A percentile compares a stretch with the other conserved stretches of the same genome.
These are phyloP conservation scores for Posidonia oceanica DNA, from an alignment of 116 monocot genomes.

Conservation along the genomic window DNA sequence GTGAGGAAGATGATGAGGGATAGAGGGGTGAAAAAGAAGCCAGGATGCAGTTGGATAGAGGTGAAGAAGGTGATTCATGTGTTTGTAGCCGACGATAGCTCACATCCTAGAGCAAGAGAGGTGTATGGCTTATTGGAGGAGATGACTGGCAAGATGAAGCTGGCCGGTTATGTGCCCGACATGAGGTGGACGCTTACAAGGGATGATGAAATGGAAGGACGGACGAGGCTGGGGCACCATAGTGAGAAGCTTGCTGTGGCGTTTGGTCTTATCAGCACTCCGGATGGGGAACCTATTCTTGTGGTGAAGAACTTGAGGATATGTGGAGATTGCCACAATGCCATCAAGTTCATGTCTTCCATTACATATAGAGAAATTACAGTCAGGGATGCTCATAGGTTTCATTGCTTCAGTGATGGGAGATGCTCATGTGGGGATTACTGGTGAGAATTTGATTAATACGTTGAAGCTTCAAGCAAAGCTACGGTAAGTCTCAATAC, in stretches of 20 bases:
- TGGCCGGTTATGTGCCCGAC: slow-evolving; percentile 37
- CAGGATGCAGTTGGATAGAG: slow-evolving; percentile 40
- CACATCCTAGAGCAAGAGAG: slow-evolving; percentile 24
- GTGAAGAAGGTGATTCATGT: slow-evolving; percentile 21
- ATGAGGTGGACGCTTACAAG: slow-evolving; percentile 32
- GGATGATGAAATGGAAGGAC: slow-evolving; percentile 32
- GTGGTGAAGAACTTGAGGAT: slow-evolving; percentile 76
- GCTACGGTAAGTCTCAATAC: too few species aligned
- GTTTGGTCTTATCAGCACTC: slow-evolving; percentile 49
- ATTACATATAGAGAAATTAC: slow-evolving; percentile 15
- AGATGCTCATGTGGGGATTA: slow-evolving; percentile 28
- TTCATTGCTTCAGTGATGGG: slow-evolving; percentile 23
- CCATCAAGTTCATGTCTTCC: slow-evolving; percentile 26
- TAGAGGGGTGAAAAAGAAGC: slow-evolving; percentile 20
- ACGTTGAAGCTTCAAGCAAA: too few species aligned
- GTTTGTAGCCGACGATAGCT: slow-evolving; percentile 13
- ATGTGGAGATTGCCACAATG: slow-evolving; percentile 69
- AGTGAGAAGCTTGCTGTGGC: slow-evolving; percentile 72
- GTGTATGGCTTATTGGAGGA: slow-evolving; percentile 33
- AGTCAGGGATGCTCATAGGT: slow-evolving; percentile 23
- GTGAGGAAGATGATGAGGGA: slow-evolving; percentile 27
- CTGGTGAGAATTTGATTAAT: slow-evolving; percentile 14
- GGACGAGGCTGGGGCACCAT: slow-evolving; percentile 42
- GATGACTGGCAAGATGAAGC: slow-evolving; percentile 31
- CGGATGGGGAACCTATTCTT: slow-evolving; percentile 36